Base-by-base conservation (phyloP, 768 basidiomycete genomes). In the Cytidiella melzeri region DNA sequence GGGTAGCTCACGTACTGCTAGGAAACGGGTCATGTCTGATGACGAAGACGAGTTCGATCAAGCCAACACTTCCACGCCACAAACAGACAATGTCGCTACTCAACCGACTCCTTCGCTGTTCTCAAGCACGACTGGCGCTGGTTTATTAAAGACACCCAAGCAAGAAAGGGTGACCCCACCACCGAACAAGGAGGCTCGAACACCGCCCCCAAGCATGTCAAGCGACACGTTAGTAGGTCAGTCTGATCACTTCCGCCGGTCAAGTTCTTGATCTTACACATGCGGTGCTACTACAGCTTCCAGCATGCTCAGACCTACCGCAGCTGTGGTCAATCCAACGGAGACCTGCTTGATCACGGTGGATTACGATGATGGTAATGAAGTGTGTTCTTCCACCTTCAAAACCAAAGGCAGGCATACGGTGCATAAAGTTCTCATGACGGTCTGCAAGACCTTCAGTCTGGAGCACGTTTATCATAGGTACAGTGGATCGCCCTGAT, bases 381-480 rank as follows among this genome's bases (percentile, higher is more conserved):
- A 30, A 18, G 47, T 43, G 11, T n/a, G 39, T 12, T 24, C 21
- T 4, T 43, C 47, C 38, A 43, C 71, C 43, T 73, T 75, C 66
- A 72, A 71, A 53, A 71, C 72, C 1, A 70, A 73, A 37, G 71
- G 68, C 11, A 69, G 65, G 42, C 72, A 75, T 55, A 53, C 54
- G 28, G 68, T 73, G 12, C 55, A 60, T 27, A 74, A 73, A 55
- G 69, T 75, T 19, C 62, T 75, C 4, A 58, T 59, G 30, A 67
- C 67, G 13, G 72, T 65, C 3, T 73, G 73, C 48, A 67, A 61
- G 41, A 69, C 66, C n/a, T 73, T 73, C 37, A 62, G 55, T 0
- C 48, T 73, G 20, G 68, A 70, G 52, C 4, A 44, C 11, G 5
- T 13, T 15, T 44, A 44, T n/a, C 18, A 44, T 4, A 3, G 28